phyloP scores from a whole-genome alignment of 331 rosid genomes.

The Acacia concinna region DNA sequence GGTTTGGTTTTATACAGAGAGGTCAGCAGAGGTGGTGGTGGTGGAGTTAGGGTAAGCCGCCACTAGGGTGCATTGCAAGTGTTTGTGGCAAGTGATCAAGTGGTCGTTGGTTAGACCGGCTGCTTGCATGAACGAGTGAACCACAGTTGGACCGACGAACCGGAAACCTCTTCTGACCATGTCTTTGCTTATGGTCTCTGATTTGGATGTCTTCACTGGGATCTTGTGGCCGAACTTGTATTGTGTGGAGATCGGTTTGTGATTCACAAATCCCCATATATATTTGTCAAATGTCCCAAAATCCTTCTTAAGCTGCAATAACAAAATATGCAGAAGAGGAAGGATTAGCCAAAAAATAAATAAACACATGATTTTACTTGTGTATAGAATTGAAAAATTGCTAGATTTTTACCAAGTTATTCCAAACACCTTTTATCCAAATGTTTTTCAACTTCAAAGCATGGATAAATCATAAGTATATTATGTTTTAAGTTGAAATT shows the following conservation, averaged over 20 bases:
- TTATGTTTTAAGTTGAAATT: not conserved
- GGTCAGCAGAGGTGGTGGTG: constrained; percentile 28
- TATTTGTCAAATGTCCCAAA: constrained; percentile 83
- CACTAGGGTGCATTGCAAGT: constrained; percentile 71
- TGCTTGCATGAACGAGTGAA: constrained; percentile 95
- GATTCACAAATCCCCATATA: constrained; percentile 88
- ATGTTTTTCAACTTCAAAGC: not conserved
- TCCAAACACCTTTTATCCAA: not conserved
- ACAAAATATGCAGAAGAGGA: constrained; percentile 6
- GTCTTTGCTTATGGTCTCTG: constrained; percentile 93
- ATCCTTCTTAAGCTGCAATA: constrained; percentile 64
- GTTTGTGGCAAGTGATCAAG: constrained; percentile 81
- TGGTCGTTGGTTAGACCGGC: constrained; percentile 94
- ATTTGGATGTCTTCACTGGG: constrained; percentile 96
- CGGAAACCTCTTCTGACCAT: constrained; percentile 85
- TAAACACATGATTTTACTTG: not conserved
- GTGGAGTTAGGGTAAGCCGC: constrained; percentile 34
- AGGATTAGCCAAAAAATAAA: constrained; percentile 23
- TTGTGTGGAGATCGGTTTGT: constrained; percentile 75
- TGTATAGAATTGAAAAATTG: not conserved
- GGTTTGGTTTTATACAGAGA: constrained; percentile 32
- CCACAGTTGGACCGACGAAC: constrained; percentile 91
- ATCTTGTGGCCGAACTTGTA: constrained; percentile 86
- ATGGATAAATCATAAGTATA: not conserved
- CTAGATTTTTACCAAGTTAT: not conserved